Evolutionary conservation across 1,139 yeast species (phyloP).

Genomic region (Suhomyces anneliseae): DNA sequence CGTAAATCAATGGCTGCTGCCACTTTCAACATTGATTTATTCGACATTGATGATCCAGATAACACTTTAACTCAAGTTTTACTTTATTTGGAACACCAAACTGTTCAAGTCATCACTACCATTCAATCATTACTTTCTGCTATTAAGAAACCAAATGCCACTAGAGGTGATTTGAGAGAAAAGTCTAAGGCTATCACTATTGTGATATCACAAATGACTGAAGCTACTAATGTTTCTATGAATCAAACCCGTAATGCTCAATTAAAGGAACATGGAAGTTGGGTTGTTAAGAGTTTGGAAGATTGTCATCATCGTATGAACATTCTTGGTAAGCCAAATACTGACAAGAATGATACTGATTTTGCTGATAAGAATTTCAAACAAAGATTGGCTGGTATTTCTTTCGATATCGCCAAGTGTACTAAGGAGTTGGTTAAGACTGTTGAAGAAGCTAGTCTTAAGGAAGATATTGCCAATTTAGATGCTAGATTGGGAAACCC

Average conservation of each 20-base stretch:
- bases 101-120: conserved; percentile 86
- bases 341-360: conserved; percentile 54
- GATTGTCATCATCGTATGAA: conserved; percentile 85
- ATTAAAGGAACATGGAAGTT: conserved; percentile 85
- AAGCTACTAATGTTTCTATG: conserved; percentile 88
- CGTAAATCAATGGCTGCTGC: conserved; percentile 55
- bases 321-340: conserved; percentile 52
- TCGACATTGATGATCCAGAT: conserved; percentile 84
- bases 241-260: conserved; percentile 80
- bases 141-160: conserved; percentile 73
- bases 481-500: conserved; percentile 46
- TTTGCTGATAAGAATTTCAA: conserved; percentile 87
- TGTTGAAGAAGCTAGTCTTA: conserved; percentile 89
- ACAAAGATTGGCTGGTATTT: conserved; percentile 92
- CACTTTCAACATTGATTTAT: conserved; percentile 66
- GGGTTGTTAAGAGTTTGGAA: conserved; percentile 83
- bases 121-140: conserved; percentile 80
- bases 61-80: conserved; percentile 83
- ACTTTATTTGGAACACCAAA: conserved; percentile 87
- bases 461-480: conserved; percentile 65
- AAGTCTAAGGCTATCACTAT: conserved; percentile 73
- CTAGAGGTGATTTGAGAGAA: conserved; percentile 69
- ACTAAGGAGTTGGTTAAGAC: conserved; percentile 94
- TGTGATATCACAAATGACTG: conserved; percentile 85
- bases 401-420: conserved; percentile 94